These are phyloP conservation scores for Gonapodya sp. DNA, from an alignment of 192 early-diverging fungal species.

Conservation along the genomic window DNA sequence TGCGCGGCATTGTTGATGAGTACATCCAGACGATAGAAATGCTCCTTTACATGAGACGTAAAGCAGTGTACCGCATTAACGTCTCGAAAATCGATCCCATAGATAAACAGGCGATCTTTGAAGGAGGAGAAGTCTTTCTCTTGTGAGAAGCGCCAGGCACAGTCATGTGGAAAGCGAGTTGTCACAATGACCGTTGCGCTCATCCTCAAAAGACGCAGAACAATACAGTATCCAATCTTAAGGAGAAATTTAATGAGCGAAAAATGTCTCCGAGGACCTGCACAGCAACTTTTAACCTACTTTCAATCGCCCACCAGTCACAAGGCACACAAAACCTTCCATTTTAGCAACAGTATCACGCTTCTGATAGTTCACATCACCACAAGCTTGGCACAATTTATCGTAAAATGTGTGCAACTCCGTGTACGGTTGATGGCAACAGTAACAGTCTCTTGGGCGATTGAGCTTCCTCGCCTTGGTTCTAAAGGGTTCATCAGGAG, in stretches of 20 bases:
- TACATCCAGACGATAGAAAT: conserved; percentile 31
- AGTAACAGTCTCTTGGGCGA: conserved; percentile 34
- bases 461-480: conserved; percentile 24
- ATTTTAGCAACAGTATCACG: conserved; percentile 33
- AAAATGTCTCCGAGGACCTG: not conserved
- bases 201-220: conserved; percentile 42
- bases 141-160: conserved; percentile 31
- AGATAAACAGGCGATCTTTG: conserved; percentile 28
- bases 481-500: too few relatives aligned
- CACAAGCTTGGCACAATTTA: conserved; percentile 39
- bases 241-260: not conserved
- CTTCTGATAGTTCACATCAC: conserved; percentile 37
- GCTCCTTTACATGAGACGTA: conserved; percentile 29
- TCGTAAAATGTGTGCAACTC: conserved; percentile 43
- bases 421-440: conserved; percentile 28
- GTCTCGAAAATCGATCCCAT: conserved; percentile 46
- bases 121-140: conserved; percentile 33
- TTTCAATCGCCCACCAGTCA: conserved; percentile 47
- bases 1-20: conserved; percentile 56
- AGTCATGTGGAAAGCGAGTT: conserved; percentile 44
- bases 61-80: conserved; percentile 41
- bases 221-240: conserved; percentile 43
- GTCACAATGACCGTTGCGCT: conserved; percentile 42
- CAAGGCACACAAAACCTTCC: conserved; percentile 36
- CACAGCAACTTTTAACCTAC: conserved; percentile 15